Evolutionary conservation across 495 filamentous ascomycete genomes (phyloP).

Genomic region (Platismatia glauca): DNA sequence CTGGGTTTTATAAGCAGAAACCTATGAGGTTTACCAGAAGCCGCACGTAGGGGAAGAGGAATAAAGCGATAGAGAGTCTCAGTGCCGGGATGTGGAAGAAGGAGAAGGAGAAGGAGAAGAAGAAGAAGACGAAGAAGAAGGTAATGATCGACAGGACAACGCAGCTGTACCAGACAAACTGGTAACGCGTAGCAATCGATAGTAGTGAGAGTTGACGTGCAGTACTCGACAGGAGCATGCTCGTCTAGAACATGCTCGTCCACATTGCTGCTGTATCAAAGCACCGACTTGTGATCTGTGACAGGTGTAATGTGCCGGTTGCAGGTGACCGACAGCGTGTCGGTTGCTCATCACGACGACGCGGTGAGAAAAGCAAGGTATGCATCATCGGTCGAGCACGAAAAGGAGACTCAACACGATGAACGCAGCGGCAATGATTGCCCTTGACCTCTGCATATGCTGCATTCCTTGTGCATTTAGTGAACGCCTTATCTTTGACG

Average conservation of each 20-base stretch:
- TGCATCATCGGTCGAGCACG: background rate
- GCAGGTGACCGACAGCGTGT: background rate
- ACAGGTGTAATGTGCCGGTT: background rate
- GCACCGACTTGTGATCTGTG: background rate
- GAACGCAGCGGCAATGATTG: background rate
- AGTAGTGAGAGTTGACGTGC: no score
- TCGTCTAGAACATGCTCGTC: no score
- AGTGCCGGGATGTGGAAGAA: background rate
- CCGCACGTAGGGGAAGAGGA: slow-evolving; percentile 1
- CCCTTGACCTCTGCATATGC: background rate
- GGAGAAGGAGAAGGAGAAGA: no score
- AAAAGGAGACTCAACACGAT: no score
- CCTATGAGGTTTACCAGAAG: background rate
- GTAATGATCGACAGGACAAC: no score
- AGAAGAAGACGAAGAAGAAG: no score
- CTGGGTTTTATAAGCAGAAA: background rate
- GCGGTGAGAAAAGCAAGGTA: background rate
- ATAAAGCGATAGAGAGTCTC: background rate
- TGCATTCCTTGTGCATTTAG: background rate
- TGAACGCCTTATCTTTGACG: background rate
- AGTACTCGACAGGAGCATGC: no score
- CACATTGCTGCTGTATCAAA: background rate
- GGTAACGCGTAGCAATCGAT: background rate
- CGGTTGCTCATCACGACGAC: background rate
- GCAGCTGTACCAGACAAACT: background rate